Evolutionary conservation across 139 green algal genomes (phyloP), one percentile per base, ranked within the genome.

Genomic region (Bryopsis sp.): DNA sequence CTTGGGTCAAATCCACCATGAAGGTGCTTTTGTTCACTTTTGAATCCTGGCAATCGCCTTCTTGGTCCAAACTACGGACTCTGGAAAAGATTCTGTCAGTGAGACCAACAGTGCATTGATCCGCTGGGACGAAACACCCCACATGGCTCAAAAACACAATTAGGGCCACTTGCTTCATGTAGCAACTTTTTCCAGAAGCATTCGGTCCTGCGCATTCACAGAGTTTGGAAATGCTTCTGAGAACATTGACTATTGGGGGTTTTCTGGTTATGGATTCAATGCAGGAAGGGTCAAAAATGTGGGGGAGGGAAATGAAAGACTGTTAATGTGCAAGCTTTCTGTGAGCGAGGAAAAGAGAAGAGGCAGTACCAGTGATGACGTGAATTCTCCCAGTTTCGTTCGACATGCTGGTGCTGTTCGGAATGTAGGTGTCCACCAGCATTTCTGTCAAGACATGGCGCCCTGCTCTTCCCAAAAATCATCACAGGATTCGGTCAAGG

Each of bases 131-230:
- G 54, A 83, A 91, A 26, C 66, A 85, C 73, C 72, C 89, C 34
- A 79, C 87, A 77, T 47, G 85, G 1, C 79, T 87, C 63, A 97
- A 64, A 74, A 94, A 97, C 0, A 83, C 83, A 48, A 97, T 91
- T n/a, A 98, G 64, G 8, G 85, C 92, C 31, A 95, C 89, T 72
- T 92, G 83, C 67, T 93, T 92, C n/a, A 78, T 80, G 62, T 95
- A 95, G 68, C 77, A 84, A 68, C 75, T 87, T 78, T 95, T 95
- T 39, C 89, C 89, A 64, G 71, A 85, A 29, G 79, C 80, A 66
- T 93, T 95, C 28, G 88, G 86, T 2, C 88, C 88, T 70, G 81
- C 72, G 26, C 81, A 64, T 3, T 84, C 64, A n/a, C n/a, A n/a
- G n/a, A n/a, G n/a, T n/a, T n/a, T n/a, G n/a, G n/a, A n/a, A n/a